phyloP scores from a whole-genome alignment of 345 rosid species.

The Euphorbia peplus region DNA sequence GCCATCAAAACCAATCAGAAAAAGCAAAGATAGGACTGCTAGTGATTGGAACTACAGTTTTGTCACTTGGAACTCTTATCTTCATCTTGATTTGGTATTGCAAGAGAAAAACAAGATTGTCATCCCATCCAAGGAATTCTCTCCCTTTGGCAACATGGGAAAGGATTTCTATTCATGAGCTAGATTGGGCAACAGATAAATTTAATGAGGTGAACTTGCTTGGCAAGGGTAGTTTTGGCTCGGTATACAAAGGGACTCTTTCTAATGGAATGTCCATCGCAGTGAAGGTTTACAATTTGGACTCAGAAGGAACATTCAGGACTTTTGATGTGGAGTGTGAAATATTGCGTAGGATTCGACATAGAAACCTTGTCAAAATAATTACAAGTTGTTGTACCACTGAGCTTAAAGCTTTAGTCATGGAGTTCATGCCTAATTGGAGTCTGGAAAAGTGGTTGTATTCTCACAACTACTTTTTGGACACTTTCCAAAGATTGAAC shows the following conservation, averaged over 20 bases:
- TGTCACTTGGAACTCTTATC: too few relatives aligned
- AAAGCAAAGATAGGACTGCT: not conserved
- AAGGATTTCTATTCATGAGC: not conserved
- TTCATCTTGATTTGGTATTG: too few relatives aligned
- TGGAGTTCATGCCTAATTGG: not conserved
- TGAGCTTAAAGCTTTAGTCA: conserved; percentile 8
- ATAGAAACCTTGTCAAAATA: conserved; percentile 13
- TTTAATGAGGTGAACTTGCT: not conserved
- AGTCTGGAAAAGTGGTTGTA: too few relatives aligned
- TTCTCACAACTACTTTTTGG: too few relatives aligned
- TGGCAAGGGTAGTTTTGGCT: not conserved
- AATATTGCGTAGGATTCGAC: not conserved
- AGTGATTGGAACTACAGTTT: not conserved
- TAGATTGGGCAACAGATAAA: not conserved
- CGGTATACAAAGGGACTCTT: not conserved
- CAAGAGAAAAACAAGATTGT: not conserved
- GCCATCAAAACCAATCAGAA: not conserved
- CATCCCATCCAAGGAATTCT: not conserved
- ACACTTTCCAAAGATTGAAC: too few relatives aligned
- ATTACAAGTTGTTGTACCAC: not conserved
- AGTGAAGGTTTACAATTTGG: conserved; percentile 10
- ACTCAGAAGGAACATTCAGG: not conserved
- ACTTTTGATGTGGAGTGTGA: conserved; percentile 12
- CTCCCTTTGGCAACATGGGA: not conserved
- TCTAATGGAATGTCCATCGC: not conserved